Evolutionary conservation across 495 filamentous ascomycete genomes (phyloP).

Genomic region (Hypomontagnella monticulosa): DNA sequence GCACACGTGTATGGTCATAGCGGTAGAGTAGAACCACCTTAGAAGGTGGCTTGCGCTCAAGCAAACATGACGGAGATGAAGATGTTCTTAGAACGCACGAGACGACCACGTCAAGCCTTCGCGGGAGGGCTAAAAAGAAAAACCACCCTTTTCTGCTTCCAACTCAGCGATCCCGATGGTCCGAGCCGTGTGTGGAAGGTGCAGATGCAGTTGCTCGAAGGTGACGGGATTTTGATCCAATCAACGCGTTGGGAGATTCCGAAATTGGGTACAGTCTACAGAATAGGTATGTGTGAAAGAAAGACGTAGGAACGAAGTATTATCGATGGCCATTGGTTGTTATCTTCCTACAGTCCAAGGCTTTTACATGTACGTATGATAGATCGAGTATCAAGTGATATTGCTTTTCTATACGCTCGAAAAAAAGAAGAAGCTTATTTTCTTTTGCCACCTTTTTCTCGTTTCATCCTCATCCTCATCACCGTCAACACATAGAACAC

Average conservation of each 20-base stretch:
- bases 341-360: neutral
- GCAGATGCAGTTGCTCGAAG: neutral
- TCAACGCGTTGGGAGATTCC: conserved; percentile 26
- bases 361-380: conserved; percentile 11
- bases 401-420: conserved; percentile 14
- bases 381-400: conserved; percentile 11
- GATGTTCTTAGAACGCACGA: conserved; percentile 18
- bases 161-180: conserved; percentile 15
- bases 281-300: neutral
- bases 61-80: conserved; percentile 33
- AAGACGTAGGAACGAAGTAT: conserved; percentile 3
- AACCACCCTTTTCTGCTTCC: neutral
- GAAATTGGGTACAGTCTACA: conserved; percentile 8
- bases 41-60: conserved; percentile 13
- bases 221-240: conserved; percentile 22
- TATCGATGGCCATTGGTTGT: neutral
- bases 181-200: conserved; percentile 29
- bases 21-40: conserved; percentile 3
- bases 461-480: neutral
- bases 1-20: neutral
- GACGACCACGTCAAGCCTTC: conserved; percentile 12
- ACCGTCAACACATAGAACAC: neutral
- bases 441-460: conserved; percentile 32
- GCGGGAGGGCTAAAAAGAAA: conserved; percentile 13
- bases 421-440: conserved; percentile 40